Percentiles rank a stretch among this genome's conserved stretches.
Conservation (phyloP, 208 protist species). For the Acanthamoeba healyi region DNA sequence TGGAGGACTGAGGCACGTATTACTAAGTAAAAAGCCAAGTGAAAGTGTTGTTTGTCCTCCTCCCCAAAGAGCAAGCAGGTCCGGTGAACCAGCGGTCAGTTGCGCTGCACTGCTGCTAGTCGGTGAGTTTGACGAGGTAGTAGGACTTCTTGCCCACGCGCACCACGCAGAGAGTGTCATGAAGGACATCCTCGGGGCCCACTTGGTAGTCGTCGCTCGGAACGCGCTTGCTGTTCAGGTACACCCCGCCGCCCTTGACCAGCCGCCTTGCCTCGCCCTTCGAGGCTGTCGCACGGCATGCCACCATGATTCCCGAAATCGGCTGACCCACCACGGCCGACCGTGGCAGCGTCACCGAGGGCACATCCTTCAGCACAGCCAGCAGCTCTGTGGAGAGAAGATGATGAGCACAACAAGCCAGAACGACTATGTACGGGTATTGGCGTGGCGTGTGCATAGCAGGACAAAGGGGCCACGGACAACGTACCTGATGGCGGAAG, state of each 20-base stretch:
- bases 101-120: neutral
- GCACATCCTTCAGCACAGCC: conserved; percentile 12
- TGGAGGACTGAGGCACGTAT: neutral
- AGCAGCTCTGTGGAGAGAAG: neutral
- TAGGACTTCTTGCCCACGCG: conserved; percentile 23
- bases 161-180: conserved; percentile 1
- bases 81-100: too few relatives aligned
- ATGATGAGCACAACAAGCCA: too few relatives aligned
- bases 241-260: conserved; percentile 18
- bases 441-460: neutral
- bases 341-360: conserved; percentile 1
- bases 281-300: neutral
- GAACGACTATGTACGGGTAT: neutral
- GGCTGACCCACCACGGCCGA: neutral
- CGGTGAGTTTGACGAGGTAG: neutral
- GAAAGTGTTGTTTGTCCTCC: too few relatives aligned
- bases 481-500: conserved; percentile 3
- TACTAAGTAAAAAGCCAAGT: neutral
- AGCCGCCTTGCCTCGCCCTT: neutral
- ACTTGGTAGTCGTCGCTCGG: neutral
- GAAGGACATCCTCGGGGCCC: neutral
- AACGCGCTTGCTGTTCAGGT: conserved; percentile 20
- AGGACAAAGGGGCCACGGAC: neutral
- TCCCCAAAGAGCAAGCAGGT: too few relatives aligned
- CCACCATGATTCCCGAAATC: neutral